A percentile compares a stretch with the other conserved stretches of the same genome.
These are phyloP conservation scores for Rhizoctonia solani DNA, from an alignment of 1,284 basidiomycete species.

Conservation along the genomic window DNA sequence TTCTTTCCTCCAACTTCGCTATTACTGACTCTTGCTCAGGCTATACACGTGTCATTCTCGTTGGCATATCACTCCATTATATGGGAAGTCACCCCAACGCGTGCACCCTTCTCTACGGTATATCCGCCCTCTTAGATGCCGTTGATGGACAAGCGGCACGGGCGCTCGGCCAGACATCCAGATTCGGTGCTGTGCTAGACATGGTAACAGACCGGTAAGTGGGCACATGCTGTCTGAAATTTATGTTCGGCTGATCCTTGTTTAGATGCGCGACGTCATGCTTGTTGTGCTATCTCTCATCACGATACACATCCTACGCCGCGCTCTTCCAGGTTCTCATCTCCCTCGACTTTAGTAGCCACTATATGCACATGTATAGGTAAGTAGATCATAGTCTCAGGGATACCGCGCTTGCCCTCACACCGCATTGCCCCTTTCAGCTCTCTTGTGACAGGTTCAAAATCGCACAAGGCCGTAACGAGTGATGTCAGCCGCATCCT, in stretches of 20 bases:
- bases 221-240: not conserved
- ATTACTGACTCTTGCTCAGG: slow-evolving; percentile 54
- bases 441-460: slow-evolving; percentile 89
- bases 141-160: slow-evolving; percentile 96
- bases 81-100: slow-evolving; percentile 95
- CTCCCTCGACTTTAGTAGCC: slow-evolving; percentile 95
- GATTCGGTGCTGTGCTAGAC: slow-evolving; percentile 97
- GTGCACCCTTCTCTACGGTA: slow-evolving; percentile 86
- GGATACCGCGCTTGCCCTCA: not conserved
- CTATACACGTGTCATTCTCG: slow-evolving; percentile 89
- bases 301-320: slow-evolving; percentile 82
- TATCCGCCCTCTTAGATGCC: slow-evolving; percentile 95
- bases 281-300: slow-evolving; percentile 90
- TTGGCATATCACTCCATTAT: slow-evolving; percentile 86
- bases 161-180: slow-evolving; percentile 84
- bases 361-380: slow-evolving; percentile 99
- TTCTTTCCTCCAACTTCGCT: slow-evolving; percentile 20
- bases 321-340: slow-evolving; percentile 94
- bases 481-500: slow-evolving; percentile 91
- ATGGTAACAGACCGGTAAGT: slow-evolving; percentile 99
- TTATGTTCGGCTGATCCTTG: not conserved
- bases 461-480: slow-evolving; percentile 90
- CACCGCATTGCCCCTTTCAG: slow-evolving; percentile 51
- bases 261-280: slow-evolving; percentile 92
- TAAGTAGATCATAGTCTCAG: slow-evolving; percentile 48